Evolutionary conservation across 495 filamentous ascomycete species (phyloP).

Genomic region (Annulohypoxylon moriforme): DNA sequence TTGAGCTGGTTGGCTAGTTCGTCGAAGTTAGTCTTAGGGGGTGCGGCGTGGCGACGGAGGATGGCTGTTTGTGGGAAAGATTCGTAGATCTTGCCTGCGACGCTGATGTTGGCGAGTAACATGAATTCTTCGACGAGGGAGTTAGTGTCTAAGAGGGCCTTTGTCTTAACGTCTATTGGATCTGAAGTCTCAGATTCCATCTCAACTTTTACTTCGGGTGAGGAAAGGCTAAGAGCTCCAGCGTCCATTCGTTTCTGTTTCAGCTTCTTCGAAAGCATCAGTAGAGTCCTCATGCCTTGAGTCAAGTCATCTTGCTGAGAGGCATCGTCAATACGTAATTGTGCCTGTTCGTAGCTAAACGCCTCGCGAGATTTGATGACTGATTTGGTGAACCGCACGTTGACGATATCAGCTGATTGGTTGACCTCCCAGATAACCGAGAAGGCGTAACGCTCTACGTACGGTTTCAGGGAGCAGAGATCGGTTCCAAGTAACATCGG

Average conservation of each 20-base stretch:
- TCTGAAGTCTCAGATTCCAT: slow-evolving; percentile 95
- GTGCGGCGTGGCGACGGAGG: slow-evolving; percentile 88
- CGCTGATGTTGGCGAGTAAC: slow-evolving; percentile 96
- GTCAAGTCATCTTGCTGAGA: slow-evolving; percentile 90
- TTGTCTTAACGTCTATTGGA: slow-evolving; percentile 95
- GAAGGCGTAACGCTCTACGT: slow-evolving; percentile 97
- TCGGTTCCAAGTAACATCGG: slow-evolving; percentile 95
- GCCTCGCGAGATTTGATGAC: slow-evolving; percentile 98
- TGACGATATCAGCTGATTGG: slow-evolving; percentile 84
- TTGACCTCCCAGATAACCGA: slow-evolving; percentile 95
- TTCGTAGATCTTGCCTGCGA: slow-evolving; percentile 85
- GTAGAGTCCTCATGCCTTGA: slow-evolving; percentile 85
- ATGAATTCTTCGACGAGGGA: slow-evolving; percentile 99
- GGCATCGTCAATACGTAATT: slow-evolving; percentile 88
- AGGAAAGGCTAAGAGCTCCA: slow-evolving; percentile 92
- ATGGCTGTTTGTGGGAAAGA: slow-evolving; percentile 95
- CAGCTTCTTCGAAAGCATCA: slow-evolving; percentile 93
- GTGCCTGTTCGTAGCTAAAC: slow-evolving; percentile 96
- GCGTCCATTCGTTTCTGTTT: slow-evolving; percentile 95
- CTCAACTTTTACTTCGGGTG: slow-evolving; percentile 93
- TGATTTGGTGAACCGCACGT: slow-evolving; percentile 88
- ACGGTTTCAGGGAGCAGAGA: slow-evolving; percentile 95
- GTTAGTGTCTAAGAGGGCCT: slow-evolving; percentile 93
- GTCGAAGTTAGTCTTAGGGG: slow-evolving; percentile 95
- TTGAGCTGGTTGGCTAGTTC: slow-evolving; percentile 89